These are phyloP conservation scores for Spergularia azorica DNA, from an alignment of 179 eudicot species.

Conservation along the genomic window DNA sequence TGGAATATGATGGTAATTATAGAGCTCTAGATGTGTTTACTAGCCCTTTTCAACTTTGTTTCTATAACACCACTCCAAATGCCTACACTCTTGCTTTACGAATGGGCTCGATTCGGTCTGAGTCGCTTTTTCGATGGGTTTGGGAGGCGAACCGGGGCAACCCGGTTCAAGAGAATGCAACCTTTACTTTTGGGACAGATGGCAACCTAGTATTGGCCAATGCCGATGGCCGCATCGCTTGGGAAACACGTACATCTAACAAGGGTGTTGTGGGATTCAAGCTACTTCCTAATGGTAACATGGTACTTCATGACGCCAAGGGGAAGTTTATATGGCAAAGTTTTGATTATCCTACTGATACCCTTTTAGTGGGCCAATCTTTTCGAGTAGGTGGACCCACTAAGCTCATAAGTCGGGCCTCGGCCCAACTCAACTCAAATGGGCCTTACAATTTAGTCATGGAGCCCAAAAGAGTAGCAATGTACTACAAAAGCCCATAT, in stretches of 20 bases:
- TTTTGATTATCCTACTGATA: slow-evolving; percentile 59
- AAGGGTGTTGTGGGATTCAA: slow-evolving; percentile 42
- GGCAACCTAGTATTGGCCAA: slow-evolving; percentile 48
- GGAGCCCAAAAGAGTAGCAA: slow-evolving; percentile 38
- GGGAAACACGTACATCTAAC: slow-evolving; percentile 39
- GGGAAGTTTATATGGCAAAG: slow-evolving; percentile 57
- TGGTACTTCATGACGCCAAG: slow-evolving; percentile 51
- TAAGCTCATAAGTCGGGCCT: slow-evolving; percentile 47
- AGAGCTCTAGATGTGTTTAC: slow-evolving; percentile 34
- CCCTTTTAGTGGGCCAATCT: slow-evolving; percentile 56
- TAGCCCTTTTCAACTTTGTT: slow-evolving; percentile 45
- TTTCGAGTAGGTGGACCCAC: slow-evolving; percentile 30
- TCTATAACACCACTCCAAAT: slow-evolving; percentile 41
- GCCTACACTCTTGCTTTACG: slow-evolving; percentile 43
- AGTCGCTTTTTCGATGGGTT: slow-evolving; percentile 42
- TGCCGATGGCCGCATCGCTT: slow-evolving; percentile 36
- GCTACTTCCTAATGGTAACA: slow-evolving; percentile 47
- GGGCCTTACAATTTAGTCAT: slow-evolving; percentile 49
- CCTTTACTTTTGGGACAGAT: slow-evolving; percentile 27
- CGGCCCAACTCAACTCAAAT: slow-evolving; percentile 29
- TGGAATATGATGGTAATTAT: slow-evolving; percentile 50
- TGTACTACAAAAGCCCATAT: slow-evolving; percentile 43
- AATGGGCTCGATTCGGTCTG: slow-evolving; percentile 47
- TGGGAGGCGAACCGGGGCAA: slow-evolving; percentile 50
- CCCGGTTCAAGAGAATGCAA: slow-evolving; percentile 44